Evolutionary conservation across 805 yeast genomes (phyloP), one percentile per base, ranked within the genome.

Genomic region (Zygosaccharomyces bisporus): DNA sequence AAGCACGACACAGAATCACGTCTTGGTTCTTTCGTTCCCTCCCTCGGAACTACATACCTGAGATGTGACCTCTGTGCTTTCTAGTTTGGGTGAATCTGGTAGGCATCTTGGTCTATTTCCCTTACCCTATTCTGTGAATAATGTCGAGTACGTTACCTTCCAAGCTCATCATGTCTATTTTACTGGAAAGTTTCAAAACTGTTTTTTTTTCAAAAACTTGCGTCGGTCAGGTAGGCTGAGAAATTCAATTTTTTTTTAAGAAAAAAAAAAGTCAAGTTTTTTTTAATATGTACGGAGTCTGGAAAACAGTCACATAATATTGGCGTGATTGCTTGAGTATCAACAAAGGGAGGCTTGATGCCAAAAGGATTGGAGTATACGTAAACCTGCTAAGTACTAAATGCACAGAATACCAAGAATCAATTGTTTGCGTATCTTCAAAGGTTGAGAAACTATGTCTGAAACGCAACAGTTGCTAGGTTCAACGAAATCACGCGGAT

Each of bases 61-160:
- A 87, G 77, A 93, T 98, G 95, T 93, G 84, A 80, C 99, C 99
- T 86, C 99, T 89, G 86, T 88, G 96, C 83, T 93, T 93, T 86
- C 99, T 89, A 78, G 98, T 93, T 78, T 93, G 90, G 71, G 95
- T 86, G 73, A 87, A 83, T 87, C 98, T 89, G 83, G 97, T 86
- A 75, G 98, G 98, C 98, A 90, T 90, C 73, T 72, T 75, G 58
- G 54, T 46, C 53, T 53, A 41, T 45, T 37, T 41, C 32, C 33
- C 34, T 41, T 35, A 29, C 35, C 14, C 25, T 14, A 12, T 19
- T 21, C 13, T 13, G 24, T 32, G 8, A 33, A 30, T 19, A 16
- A 24, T 18, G 25, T 21, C 6, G 25, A 29, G 14, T n/a, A 24
- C 38, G 38, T 6, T 19, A 6, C 10, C 4, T 3, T 13, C 4